phyloP scores from a whole-genome alignment of 805 yeast genomes.

The Wickerhamomyces kurtzmanii region DNA sequence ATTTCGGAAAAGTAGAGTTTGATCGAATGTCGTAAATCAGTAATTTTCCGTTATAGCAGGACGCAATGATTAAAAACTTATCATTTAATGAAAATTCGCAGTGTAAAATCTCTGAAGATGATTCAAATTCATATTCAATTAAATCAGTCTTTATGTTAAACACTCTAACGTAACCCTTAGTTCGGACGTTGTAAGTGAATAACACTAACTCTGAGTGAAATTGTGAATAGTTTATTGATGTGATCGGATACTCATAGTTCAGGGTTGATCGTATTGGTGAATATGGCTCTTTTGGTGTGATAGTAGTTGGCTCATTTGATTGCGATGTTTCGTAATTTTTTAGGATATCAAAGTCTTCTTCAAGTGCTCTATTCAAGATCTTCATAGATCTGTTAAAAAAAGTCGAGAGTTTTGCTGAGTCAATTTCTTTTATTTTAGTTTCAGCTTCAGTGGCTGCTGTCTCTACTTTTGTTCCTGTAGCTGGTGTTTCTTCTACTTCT shows the following conservation, averaged over 20 bases:
- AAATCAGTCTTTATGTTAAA: slow-evolving; percentile 13
- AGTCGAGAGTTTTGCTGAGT: background rate
- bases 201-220: too few relatives aligned
- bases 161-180: too few relatives aligned
- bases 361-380: slow-evolving; percentile 14
- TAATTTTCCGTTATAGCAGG: slow-evolving; percentile 38
- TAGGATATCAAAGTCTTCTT: slow-evolving; percentile 17
- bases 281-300: background rate
- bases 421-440: background rate
- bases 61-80: slow-evolving; percentile 33
- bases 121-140: slow-evolving; percentile 27
- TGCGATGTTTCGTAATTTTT: too few relatives aligned
- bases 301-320: slow-evolving; percentile 1
- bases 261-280: too few relatives aligned
- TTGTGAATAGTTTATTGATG: too few relatives aligned
- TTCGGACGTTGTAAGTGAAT: too few relatives aligned
- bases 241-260: too few relatives aligned
- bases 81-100: slow-evolving; percentile 30
- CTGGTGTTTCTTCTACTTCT: slow-evolving; percentile 2
- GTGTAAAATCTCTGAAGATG: slow-evolving; percentile 27
- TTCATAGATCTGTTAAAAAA: slow-evolving; percentile 15
- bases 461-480: background rate
- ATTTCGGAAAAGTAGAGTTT: slow-evolving; percentile 6
- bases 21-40: slow-evolving; percentile 35
- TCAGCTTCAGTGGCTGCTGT: slow-evolving; percentile 1